Evolutionary conservation across 2,329 filamentous ascomycete genomes (phyloP).

Genomic region (Penicillium sp.): DNA sequence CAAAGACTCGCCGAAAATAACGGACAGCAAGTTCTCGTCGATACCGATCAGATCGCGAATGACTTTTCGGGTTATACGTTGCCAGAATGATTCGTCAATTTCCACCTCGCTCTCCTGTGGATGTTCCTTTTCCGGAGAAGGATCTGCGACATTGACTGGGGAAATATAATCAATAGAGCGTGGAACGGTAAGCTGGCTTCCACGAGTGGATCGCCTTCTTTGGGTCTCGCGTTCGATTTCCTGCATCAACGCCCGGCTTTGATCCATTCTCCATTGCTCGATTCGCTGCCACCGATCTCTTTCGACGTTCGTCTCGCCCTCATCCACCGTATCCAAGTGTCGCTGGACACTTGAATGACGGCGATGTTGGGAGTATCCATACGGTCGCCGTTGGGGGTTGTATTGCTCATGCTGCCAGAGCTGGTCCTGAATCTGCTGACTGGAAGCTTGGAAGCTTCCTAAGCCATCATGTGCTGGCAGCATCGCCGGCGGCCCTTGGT

Average conservation of each 20-base stretch:
- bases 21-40: conserved; percentile 77
- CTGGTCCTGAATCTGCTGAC: conserved; percentile 69
- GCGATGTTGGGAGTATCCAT: conserved; percentile 43
- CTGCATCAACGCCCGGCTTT: conserved; percentile 79
- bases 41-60: conserved; percentile 89
- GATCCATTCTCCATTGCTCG: conserved; percentile 87
- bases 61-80: conserved; percentile 77
- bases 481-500: conserved; percentile 63
- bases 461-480: conserved; percentile 91
- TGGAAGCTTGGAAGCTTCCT: conserved; percentile 73
- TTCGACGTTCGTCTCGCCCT: conserved; percentile 59
- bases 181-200: conserved; percentile 22
- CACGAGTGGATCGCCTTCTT: conserved; percentile 51
- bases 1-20: conserved; percentile 81
- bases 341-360: conserved; percentile 58
- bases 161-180: conserved; percentile 18
- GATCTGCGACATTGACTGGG: conserved; percentile 38
- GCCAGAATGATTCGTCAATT: conserved; percentile 70
- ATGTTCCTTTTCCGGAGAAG: conserved; percentile 54
- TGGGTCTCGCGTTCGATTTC: conserved; percentile 86
- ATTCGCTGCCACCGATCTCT: conserved; percentile 78
- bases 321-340: conserved; percentile 56
- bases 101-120: conserved; percentile 41
- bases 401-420: conserved; percentile 85
- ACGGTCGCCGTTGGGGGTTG: conserved; percentile 65